Conservation (phyloP, 1,139 yeast genomes). For the Candida sojae region DNA sequence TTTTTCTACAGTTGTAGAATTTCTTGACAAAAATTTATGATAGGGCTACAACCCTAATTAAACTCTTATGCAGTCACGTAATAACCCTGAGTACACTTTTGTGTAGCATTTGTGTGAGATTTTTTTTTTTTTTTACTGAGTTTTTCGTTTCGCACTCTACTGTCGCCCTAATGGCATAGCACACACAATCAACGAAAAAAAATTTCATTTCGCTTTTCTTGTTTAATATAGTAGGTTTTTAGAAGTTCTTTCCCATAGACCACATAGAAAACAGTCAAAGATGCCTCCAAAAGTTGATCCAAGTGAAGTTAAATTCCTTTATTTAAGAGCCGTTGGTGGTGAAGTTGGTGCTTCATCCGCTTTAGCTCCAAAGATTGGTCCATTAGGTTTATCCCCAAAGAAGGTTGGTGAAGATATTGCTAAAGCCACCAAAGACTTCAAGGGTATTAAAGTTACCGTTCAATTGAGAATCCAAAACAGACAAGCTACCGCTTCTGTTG, state of each 20-base stretch:
- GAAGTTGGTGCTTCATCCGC: slow-evolving; percentile 99
- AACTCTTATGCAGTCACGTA: not conserved
- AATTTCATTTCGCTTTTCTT: slow-evolving; percentile 8
- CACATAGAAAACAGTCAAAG: slow-evolving; percentile 20
- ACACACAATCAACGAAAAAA: slow-evolving; percentile 7
- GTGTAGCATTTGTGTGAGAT: not conserved
- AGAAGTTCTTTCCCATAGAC: slow-evolving; percentile 9
- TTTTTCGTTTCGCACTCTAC: not conserved
- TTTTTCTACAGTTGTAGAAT: not conserved
- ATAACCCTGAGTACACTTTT: not conserved
- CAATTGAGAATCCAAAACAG: slow-evolving; percentile 99
- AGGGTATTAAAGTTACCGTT: slow-evolving; percentile 99
- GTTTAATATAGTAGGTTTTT: not conserved
- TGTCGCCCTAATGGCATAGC: not conserved
- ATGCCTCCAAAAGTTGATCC: slow-evolving; percentile 99
- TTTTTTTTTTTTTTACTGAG: not conserved
- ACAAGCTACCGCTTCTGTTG: slow-evolving; percentile 99
- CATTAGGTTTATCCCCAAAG: slow-evolving; percentile 99
- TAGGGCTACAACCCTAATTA: slow-evolving; percentile 5
- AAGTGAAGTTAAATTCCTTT: slow-evolving; percentile 95
- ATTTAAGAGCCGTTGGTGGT: slow-evolving; percentile 99
- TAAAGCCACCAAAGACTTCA: slow-evolving; percentile 98
- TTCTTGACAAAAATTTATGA: not conserved
- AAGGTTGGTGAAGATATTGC: slow-evolving; percentile 99
- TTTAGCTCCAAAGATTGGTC: slow-evolving; percentile 99